phyloP scores from a whole-genome alignment of 1,284 basidiomycete genomes.

The Taiwanofungus camphoratus region DNA sequence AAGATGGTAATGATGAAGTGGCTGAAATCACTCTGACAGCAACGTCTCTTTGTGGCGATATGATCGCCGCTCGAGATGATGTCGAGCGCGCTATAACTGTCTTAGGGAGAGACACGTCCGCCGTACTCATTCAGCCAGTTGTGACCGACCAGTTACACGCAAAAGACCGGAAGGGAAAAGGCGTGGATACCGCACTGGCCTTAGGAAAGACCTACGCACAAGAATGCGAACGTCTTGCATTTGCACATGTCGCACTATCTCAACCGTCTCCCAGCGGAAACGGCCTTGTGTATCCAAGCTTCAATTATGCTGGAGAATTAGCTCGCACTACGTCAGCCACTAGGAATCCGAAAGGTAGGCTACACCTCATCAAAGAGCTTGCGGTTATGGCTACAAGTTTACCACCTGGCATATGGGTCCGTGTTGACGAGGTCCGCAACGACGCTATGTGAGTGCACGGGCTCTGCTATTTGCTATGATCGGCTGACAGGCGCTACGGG shows the following conservation, averaged over 20 bases:
- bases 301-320: constrained; percentile 33
- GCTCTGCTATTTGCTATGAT: background rate
- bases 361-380: constrained; percentile 50
- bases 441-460: constrained; percentile 40
- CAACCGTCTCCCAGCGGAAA: constrained; percentile 14
- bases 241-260: constrained; percentile 35
- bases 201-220: constrained; percentile 36
- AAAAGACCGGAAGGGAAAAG: constrained; percentile 31
- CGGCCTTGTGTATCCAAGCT: constrained; percentile 26
- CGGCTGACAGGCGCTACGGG: too few species aligned
- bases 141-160: background rate
- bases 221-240: constrained; percentile 43
- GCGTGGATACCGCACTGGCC: constrained; percentile 24
- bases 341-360: constrained; percentile 41
- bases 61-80: constrained; percentile 42
- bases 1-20: constrained; percentile 33
- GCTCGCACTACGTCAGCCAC: constrained; percentile 32
- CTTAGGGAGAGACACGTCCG: constrained; percentile 25
- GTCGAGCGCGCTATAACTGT: constrained; percentile 42
- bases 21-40: constrained; percentile 40
- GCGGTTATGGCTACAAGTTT: constrained; percentile 48
- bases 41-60: constrained; percentile 45
- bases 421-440: constrained; percentile 51
- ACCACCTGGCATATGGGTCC: constrained; percentile 49
- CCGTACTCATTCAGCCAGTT: constrained; percentile 1